Conservation (phyloP, 257 asterid genomes). For the Thymus quinquecostatus region DNA sequence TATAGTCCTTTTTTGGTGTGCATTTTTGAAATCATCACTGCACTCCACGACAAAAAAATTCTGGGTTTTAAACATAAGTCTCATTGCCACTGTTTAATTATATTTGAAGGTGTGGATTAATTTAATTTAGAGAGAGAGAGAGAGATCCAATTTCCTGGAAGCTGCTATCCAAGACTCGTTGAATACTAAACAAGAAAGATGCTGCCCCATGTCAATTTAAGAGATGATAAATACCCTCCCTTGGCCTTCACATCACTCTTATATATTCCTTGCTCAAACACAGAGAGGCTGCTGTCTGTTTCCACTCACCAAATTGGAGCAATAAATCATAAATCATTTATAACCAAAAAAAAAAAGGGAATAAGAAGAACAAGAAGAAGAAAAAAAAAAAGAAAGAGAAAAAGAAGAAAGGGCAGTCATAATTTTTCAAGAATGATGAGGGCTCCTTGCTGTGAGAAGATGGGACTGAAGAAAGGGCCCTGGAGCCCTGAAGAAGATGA, state of each 20-base stretch:
- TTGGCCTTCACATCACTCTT: conserved; percentile 29
- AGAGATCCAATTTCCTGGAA: conserved; percentile 53
- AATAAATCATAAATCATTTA: neutral
- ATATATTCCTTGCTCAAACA: conserved; percentile 12
- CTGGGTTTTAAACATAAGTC: conserved; percentile 20
- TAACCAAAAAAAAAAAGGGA: neutral
- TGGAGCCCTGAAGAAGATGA: conserved; percentile 72
- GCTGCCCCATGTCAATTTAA: conserved; percentile 29
- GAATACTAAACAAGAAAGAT: conserved; percentile 29
- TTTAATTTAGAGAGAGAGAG: conserved; percentile 26
- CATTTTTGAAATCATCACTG: conserved; percentile 36
- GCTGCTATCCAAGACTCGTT: conserved; percentile 26
- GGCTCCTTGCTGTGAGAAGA: conserved; percentile 77
- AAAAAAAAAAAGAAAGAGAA: neutral
- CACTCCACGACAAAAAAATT: too few relatives aligned
- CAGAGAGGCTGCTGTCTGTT: neutral
- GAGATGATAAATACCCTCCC: conserved; percentile 52
- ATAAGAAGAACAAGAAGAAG: too few relatives aligned
- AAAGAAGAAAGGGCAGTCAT: neutral
- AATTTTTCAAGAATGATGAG: conserved; percentile 58
- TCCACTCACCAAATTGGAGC: neutral
- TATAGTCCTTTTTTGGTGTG: conserved; percentile 26
- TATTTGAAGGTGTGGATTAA: neutral
- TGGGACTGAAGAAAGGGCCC: conserved; percentile 68
- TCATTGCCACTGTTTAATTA: neutral